Conservation (phyloP, 192 early-diverging fungal genomes). For the Linnemannia hyalina region DNA sequence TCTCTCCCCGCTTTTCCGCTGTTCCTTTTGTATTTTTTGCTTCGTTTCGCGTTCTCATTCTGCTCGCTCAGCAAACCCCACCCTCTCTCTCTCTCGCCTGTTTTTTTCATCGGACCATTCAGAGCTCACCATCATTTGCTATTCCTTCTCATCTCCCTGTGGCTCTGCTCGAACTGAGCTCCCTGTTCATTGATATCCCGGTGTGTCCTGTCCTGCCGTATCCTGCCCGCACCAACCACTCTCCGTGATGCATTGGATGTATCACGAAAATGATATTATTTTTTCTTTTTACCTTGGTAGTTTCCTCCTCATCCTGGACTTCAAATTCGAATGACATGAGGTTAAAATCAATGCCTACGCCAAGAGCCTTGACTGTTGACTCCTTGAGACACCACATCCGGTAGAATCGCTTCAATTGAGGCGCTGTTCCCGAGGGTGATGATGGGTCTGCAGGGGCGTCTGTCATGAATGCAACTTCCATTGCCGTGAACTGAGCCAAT, state of each 20-base stretch:
- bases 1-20: conserved; percentile 1
- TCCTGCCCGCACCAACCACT: neutral
- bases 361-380: conserved; percentile 70
- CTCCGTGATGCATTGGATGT: conserved; percentile 1
- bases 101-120: neutral
- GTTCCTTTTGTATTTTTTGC: neutral
- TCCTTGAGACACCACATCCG: conserved; percentile 71
- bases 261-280: neutral
- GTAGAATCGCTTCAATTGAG: conserved; percentile 62
- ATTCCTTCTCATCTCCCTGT: neutral
- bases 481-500: conserved; percentile 29
- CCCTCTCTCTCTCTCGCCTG: too few species aligned
- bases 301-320: conserved; percentile 31
- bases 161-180: neutral
- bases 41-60: neutral
- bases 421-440: neutral
- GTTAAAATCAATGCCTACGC: conserved; percentile 63
- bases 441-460: conserved; percentile 17
- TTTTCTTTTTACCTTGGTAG: conserved; percentile 11
- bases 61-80: neutral
- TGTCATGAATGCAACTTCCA: conserved; percentile 37
- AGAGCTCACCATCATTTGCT: neutral
- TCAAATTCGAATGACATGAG: conserved; percentile 63
- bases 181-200: neutral
- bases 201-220: neutral